Evolutionary conservation across 1,284 basidiomycete species (phyloP).

Genomic region (Agroathelia rolfsii): DNA sequence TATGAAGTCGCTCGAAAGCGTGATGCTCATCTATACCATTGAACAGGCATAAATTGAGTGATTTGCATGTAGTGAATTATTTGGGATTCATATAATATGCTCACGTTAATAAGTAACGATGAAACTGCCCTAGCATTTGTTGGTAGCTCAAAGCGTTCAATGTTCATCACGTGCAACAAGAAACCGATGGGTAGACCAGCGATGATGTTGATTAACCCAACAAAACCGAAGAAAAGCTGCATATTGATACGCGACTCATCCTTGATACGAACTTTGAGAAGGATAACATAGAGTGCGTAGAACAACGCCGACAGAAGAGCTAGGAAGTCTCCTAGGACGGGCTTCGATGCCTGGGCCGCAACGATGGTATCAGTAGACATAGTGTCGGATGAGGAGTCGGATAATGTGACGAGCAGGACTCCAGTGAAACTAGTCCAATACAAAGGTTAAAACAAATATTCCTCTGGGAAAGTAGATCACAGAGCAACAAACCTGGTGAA

Average conservation of each 20-base stretch:
- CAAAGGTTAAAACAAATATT: constrained; percentile 7
- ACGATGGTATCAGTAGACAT: constrained; percentile 7
- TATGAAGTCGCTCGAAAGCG: constrained; percentile 76
- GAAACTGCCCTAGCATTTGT: constrained; percentile 44
- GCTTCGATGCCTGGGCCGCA: constrained; percentile 13
- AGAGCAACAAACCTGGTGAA: constrained; percentile 55
- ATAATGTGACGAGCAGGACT: constrained; percentile 78
- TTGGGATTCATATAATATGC: constrained; percentile 15
- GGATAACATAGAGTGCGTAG: constrained; percentile 87
- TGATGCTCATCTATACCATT: constrained; percentile 69
- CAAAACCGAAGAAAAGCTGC: constrained; percentile 91
- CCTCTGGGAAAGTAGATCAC: constrained; percentile 3
- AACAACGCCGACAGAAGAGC: constrained; percentile 78
- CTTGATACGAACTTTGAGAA: constrained; percentile 83
- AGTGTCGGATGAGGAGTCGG: constrained; percentile 43
- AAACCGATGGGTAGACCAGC: constrained; percentile 77
- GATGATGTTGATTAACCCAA: constrained; percentile 84
- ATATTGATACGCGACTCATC: constrained; percentile 84
- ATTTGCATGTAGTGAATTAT: constrained; percentile 2
- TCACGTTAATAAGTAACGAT: constrained; percentile 70
- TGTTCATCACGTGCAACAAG: constrained; percentile 66
- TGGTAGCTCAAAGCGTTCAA: constrained; percentile 76
- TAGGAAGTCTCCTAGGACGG: constrained; percentile 66
- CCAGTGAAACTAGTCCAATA: constrained; percentile 81
- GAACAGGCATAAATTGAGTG: constrained; percentile 1